Base-by-base conservation (phyloP, 306 rosid species). In the Pachyrhizus erosus region DNA sequence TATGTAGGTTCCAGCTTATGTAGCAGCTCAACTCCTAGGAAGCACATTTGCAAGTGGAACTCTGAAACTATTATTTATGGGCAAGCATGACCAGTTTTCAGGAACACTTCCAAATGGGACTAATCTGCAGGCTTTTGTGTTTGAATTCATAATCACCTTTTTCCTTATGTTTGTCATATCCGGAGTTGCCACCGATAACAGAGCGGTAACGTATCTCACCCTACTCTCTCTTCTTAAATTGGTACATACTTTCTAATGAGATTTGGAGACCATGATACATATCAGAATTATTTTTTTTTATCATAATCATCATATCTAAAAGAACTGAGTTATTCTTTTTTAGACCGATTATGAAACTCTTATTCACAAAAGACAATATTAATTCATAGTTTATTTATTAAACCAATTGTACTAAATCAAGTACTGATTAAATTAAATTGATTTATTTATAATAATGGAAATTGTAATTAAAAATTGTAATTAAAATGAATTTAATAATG, bases 141-240 rank as follows among this genome's bases (percentile, higher is more conserved):
- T 92, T 62, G 99, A 96, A 73, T 96, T 91, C 85, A 86, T 96
- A 26, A 89, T 90, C 90, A 96, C 99, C 0, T 92, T 93, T 82
- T 84, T 75, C 84, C 96, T 96, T 80, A 92, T 91, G 97, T 90
- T 93, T 39, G 89, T 89, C 26, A 85, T 96, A 3, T 93, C 96
- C 5, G 98, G 93, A 0, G 93, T 96, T 17, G 88, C 97, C 34
- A 91, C 98, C 0, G 99, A 96, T 81, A 92, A 82, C 82, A 88
- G 97, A 84, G 97, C 94, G 81, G 99, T 96, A 78, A 77, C 3
- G 0, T 51, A 55, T 33, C 66, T 61, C 51, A 17, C 43, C 27
- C 20, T 3, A 8, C 23, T 65, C 14, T 9, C 12, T 46, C 8
- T 61, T 9, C 37, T 60, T 60, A 24, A 48, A 12, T 46, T 34